phyloP scores from a whole-genome alignment of 768 basidiomycete genomes.

The Suillus clintonianus region DNA sequence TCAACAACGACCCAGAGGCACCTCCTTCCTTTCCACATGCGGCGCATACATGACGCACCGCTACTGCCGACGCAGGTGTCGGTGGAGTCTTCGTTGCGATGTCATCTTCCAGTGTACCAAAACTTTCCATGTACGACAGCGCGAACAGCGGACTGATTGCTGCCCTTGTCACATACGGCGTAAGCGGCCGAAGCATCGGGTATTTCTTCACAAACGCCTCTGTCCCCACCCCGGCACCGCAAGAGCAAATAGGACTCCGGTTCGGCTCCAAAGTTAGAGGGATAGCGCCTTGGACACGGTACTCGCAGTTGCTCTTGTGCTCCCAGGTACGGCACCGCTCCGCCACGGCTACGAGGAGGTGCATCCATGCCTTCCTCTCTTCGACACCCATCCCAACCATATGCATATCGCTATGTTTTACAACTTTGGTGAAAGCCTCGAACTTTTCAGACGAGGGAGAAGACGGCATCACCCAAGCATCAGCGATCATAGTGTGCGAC shows the following conservation, averaged over 20 bases:
- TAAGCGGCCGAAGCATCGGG: slow-evolving; percentile 30
- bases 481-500: slow-evolving; percentile 51
- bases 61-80: background rate
- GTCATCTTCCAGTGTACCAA: slow-evolving; percentile 17
- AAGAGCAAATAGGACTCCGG: slow-evolving; percentile 49
- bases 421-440: background rate
- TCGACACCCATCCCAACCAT: slow-evolving; percentile 26
- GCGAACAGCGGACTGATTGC: slow-evolving; percentile 58
- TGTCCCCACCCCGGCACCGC: slow-evolving; percentile 51
- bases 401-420: background rate
- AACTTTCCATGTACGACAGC: slow-evolving; percentile 47
- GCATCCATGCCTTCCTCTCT: slow-evolving; percentile 49
- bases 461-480: slow-evolving; percentile 48
- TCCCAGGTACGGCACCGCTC: slow-evolving; percentile 58
- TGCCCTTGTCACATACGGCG: slow-evolving; percentile 46
- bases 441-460: slow-evolving; percentile 2
- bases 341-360: slow-evolving; percentile 49
- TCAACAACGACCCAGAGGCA: slow-evolving; percentile 19
- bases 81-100: background rate
- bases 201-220: slow-evolving; percentile 40
- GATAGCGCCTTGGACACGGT: slow-evolving; percentile 32
- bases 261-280: slow-evolving; percentile 41
- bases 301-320: slow-evolving; percentile 51
- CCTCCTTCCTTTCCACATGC: slow-evolving; percentile 20
- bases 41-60: slow-evolving; percentile 10